Evolutionary conservation across 2,329 filamentous ascomycete genomes (phyloP).

Genomic region (Aspergillus felis): DNA sequence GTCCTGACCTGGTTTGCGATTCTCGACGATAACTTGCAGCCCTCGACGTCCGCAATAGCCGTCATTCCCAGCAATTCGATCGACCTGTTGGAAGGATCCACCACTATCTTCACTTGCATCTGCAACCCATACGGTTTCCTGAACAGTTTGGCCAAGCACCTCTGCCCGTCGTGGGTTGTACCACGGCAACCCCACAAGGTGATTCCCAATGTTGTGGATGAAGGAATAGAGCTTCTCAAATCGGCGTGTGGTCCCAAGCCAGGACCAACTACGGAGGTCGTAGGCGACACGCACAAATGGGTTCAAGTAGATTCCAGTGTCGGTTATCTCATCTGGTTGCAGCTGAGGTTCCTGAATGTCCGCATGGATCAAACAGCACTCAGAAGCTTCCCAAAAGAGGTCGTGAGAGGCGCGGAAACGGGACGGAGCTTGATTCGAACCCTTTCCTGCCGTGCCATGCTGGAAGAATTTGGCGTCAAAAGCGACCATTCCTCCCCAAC

Average conservation of each 20-base stretch:
- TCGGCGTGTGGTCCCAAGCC: slow-evolving; percentile 57
- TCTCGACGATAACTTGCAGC: slow-evolving; percentile 42
- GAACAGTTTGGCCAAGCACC: slow-evolving; percentile 49
- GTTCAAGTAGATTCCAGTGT: slow-evolving; percentile 67
- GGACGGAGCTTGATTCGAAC: slow-evolving; percentile 20
- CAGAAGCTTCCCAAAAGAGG: slow-evolving; percentile 58
- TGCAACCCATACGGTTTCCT: slow-evolving; percentile 41
- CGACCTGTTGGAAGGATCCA: slow-evolving; percentile 38
- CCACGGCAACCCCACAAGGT: slow-evolving; percentile 54
- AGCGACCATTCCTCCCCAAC: slow-evolving; percentile 71
- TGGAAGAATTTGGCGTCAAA: slow-evolving; percentile 48
- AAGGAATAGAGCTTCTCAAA: slow-evolving; percentile 63
- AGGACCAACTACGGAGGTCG: slow-evolving; percentile 52
- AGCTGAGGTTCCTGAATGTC: slow-evolving; percentile 40
- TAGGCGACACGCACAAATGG: slow-evolving; percentile 74
- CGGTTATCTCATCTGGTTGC: slow-evolving; percentile 31
- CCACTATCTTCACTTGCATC: slow-evolving; percentile 24
- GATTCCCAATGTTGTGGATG: slow-evolving; percentile 57
- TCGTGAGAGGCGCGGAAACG: slow-evolving; percentile 54
- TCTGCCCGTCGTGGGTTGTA: slow-evolving; percentile 53
- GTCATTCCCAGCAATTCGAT: slow-evolving; percentile 39
- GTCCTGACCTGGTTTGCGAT: slow-evolving; percentile 40
- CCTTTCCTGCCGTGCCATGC: slow-evolving; percentile 13
- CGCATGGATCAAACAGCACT: slow-evolving; percentile 58
- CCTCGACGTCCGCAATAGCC: slow-evolving; percentile 44